Evolutionary conservation across 1,284 basidiomycete species (phyloP), one percentile per base, ranked within the genome.

Genomic region (Tilletia setariae): DNA sequence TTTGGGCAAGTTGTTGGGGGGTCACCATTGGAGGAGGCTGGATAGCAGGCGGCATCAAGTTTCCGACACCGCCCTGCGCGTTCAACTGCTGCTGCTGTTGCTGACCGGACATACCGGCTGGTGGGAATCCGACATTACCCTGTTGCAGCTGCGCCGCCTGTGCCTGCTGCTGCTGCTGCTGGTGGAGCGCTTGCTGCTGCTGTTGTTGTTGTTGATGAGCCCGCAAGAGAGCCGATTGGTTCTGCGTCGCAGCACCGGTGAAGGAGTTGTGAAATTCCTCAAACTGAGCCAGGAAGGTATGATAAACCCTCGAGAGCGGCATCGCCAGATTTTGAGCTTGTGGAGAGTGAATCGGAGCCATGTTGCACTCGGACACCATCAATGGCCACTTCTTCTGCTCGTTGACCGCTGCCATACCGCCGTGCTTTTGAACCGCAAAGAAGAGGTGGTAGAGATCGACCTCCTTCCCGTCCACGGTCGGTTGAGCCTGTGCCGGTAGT

Each of bases 381-480:
- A 61, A 13, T 16, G 56, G 56, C 56, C 56, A 61, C 25, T 16
- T 21, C 19, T 61, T 61, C 32, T 61, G 56, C 56, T 61, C 56
- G 28, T 61, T 61, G 25, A 61, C 56, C 28, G 56, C 28, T 7
- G n/a, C 56, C 56, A 61, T 61, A 11, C 56, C 56, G 28, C 56
- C 56, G 32, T 35, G 28, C 9, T 30, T 16, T 30, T 35, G 56
- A 25, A 61, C 56, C 56, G 56, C 56, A 35, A 61, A 61, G 56
- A 32, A 61, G 32, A 61, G 56, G 9, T 25, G 19, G 28, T 61
- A 30, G 25, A 35, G 28, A 21, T 61, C 56, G 6, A 61, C 56
- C 28, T 61, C 56, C n/a, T 61, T 61, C 0, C 56, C 56, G 32
- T 61, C 56, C 7, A 61, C 56, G 7, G 19, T 19, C 9, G 56